These are phyloP conservation scores for Dipteronia dyeriana DNA, from an alignment of 345 rosid genomes.

Conservation along the genomic window DNA sequence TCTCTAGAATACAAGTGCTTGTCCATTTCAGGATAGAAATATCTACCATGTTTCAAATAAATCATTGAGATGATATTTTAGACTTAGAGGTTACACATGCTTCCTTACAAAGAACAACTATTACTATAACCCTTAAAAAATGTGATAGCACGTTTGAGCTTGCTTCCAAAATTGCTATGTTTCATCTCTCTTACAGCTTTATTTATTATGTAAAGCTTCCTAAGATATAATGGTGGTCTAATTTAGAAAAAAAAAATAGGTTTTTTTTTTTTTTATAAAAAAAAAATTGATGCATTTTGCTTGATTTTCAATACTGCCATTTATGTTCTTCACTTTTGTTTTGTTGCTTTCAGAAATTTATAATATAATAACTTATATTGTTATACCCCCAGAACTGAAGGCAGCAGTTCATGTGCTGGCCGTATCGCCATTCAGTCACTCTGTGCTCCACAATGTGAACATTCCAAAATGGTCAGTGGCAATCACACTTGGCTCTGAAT, in stretches of 20 bases:
- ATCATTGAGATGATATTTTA: background rate
- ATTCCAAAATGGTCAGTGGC: constrained; percentile 60
- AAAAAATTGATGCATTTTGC: background rate
- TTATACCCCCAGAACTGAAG: constrained; percentile 51
- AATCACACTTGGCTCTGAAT: constrained; percentile 11
- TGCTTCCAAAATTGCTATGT: background rate
- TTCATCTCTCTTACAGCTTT: background rate
- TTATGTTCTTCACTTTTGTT: background rate
- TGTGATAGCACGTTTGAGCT: background rate
- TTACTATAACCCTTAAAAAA: background rate
- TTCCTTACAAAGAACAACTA: background rate
- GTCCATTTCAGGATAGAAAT: background rate
- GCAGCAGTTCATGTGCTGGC: constrained; percentile 45
- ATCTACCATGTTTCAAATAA: background rate
- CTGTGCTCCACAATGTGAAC: constrained; percentile 82
- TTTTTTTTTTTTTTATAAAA: too few relatives aligned
- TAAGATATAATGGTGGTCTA: background rate
- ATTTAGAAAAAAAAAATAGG: too few relatives aligned
- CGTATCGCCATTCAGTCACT: constrained; percentile 90
- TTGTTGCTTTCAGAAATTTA: background rate
- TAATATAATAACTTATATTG: constrained; percentile 10
- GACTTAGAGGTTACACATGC: background rate
- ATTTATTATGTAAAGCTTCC: background rate
- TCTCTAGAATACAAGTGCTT: background rate
- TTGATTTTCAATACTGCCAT: background rate